Evolutionary conservation across 2,329 filamentous ascomycete species (phyloP).

Genomic region (Neonectria hederae): DNA sequence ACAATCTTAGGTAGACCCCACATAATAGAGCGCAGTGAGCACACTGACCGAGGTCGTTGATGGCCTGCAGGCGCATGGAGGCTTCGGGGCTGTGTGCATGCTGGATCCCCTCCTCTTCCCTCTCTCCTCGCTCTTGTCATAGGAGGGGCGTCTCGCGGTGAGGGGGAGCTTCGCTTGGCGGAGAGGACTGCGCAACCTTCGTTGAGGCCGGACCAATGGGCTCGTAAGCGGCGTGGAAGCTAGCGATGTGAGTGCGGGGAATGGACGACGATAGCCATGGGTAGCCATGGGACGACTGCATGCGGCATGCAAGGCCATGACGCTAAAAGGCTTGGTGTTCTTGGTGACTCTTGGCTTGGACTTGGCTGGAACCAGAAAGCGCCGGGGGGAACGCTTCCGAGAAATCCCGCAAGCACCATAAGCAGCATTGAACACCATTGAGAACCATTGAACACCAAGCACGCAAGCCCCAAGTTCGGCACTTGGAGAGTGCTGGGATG

Average conservation of each 20-base stretch:
- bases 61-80: constrained; percentile 28
- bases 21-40: constrained; percentile 22
- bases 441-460: background rate
- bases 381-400: constrained; percentile 11
- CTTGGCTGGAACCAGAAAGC: background rate
- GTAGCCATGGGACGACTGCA: constrained; percentile 24
- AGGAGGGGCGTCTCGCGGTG: constrained; percentile 26
- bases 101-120: constrained; percentile 16
- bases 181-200: constrained; percentile 18
- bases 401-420: constrained; percentile 11
- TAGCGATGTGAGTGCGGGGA: constrained; percentile 37
- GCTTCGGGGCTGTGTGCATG: constrained; percentile 39
- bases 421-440: background rate
- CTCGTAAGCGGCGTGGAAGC: constrained; percentile 25
- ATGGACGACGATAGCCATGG: constrained; percentile 28
- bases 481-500: background rate
- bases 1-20: constrained; percentile 32
- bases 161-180: constrained; percentile 25
- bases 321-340: constrained; percentile 39
- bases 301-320: constrained; percentile 27
- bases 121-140: constrained; percentile 28
- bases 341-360: constrained; percentile 23
- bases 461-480: background rate
- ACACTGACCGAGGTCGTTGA: constrained; percentile 19
- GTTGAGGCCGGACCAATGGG: constrained; percentile 30